Base-by-base conservation (phyloP, 768 basidiomycete species). In the Podaxis sp. region DNA sequence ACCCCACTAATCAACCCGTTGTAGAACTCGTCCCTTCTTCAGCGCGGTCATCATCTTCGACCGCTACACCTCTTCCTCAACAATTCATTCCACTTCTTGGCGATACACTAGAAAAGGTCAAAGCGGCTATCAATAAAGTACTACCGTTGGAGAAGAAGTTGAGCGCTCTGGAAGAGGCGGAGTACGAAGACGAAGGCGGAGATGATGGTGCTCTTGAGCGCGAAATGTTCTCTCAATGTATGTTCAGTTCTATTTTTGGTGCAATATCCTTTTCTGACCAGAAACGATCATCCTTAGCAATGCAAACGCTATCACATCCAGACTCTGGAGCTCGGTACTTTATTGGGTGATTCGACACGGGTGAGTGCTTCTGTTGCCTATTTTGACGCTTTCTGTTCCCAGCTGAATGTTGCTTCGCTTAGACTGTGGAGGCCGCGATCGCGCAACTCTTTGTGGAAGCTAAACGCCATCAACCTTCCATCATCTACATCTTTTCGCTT, bases 391-490 rank as follows among this genome's bases (percentile, higher is more conserved):
- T 35, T 18, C 50, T 5, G 1, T 50, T 40, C n/a, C n/a, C 62
- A 35, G 59, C 65, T 37, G 52, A 59, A 51, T 44, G 32, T 9
- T 32, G 7, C 32, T 36, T 14, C 48, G 28, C 37, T 28, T 55
- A 96, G 94, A 93, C 93, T 1, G 74, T 86, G 4, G 97, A 99
- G 74, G 92, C 97, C 1, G 89, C 92, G 1, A 87, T 98, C 57
- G 93, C 98, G 3, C 95, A 98, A 66, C 79, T 97, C 16, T 98
- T 99, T 68, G 82, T 95, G 21, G 97, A 99, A 72, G 97, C 96
- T 0, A 98, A 98, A 70, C 87, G 96, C 27, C 93, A 97, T 70
- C 95, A 96, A 66, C 97, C 97, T 0, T 95, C 94, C 0, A 89
- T 98, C 38, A 84, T 99, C 51, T 98, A 95, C 72, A 92, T 99